Conservation (phyloP, 306 rosid species). For the Elaeagnus macrophylla region DNA sequence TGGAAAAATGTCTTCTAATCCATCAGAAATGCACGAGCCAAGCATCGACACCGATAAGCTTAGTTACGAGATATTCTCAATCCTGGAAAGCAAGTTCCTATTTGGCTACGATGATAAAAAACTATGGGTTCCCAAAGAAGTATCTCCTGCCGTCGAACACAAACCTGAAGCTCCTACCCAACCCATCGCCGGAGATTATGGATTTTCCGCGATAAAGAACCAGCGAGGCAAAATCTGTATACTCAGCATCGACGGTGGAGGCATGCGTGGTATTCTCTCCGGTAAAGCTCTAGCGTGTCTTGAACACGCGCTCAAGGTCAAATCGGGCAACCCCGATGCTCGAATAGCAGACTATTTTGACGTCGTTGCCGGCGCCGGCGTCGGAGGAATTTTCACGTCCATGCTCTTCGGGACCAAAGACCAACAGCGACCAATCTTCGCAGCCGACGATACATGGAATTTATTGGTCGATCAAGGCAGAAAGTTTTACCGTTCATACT, state of each 20-base stretch:
- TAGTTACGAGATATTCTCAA: constrained; percentile 93
- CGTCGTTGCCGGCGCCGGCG: constrained; percentile 80
- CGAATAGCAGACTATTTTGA: constrained; percentile 91
- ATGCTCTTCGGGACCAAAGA: constrained; percentile 82
- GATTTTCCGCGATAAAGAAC: constrained; percentile 57
- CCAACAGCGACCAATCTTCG: constrained; percentile 50
- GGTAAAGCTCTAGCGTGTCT: constrained; percentile 82
- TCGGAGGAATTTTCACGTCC: constrained; percentile 83
- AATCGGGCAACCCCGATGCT: constrained; percentile 82
- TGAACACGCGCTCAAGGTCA: constrained; percentile 62
- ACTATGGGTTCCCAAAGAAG: constrained; percentile 81
- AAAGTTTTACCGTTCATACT: constrained; percentile 37
- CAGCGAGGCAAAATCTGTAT: constrained; percentile 95
- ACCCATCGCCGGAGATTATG: constrained; percentile 16
- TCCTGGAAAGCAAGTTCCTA: constrained; percentile 82
- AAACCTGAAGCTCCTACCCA: constrained; percentile 28
- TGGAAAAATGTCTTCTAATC: constrained; percentile 35
- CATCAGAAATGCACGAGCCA: constrained; percentile 79
- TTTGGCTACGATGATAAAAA: constrained; percentile 94
- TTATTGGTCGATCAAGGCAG: constrained; percentile 64
- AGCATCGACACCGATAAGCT: constrained; percentile 96
- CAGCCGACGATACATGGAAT: constrained; percentile 77
- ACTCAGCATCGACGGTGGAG: constrained; percentile 88
- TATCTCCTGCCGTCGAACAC: constrained; percentile 34
- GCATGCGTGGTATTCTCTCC: constrained; percentile 86